Percentiles rank a stretch among this genome's conserved stretches.
phyloP scores from a whole-genome alignment of 305 asterid genomes.

The Fraxinus platypoda region DNA sequence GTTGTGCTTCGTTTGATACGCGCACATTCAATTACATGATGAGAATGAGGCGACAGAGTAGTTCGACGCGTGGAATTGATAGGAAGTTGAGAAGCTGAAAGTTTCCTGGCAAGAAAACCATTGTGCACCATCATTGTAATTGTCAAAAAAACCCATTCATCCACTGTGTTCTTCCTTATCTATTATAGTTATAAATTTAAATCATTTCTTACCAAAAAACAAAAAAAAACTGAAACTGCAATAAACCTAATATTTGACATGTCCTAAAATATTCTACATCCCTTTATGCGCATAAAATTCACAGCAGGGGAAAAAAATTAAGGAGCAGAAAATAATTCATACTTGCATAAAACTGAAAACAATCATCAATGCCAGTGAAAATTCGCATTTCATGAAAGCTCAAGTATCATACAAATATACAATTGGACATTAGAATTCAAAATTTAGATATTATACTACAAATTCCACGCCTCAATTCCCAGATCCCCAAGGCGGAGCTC shows the following conservation, averaged over 20 bases:
- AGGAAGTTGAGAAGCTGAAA: conserved; percentile 38
- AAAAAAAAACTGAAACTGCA: background rate
- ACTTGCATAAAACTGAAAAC: background rate
- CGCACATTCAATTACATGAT: conserved; percentile 32
- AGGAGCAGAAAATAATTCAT: background rate
- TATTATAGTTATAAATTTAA: background rate
- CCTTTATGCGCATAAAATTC: background rate
- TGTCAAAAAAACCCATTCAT: conserved; percentile 1
- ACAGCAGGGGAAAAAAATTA: background rate
- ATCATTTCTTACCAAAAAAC: background rate
- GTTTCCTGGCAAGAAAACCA: conserved; percentile 53
- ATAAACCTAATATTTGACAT: background rate
- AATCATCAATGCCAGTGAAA: conserved; percentile 2
- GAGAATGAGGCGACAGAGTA: conserved; percentile 19
- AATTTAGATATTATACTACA: background rate
- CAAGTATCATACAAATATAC: background rate
- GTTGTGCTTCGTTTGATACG: conserved; percentile 10
- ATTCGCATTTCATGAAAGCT: background rate
- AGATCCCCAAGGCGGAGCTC: background rate
- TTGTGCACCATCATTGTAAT: conserved; percentile 16
- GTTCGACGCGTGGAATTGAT: conserved; percentile 22
- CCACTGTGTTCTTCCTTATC: background rate
- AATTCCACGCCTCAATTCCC: conserved; percentile 4
- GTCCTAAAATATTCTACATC: background rate
- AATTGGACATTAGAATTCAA: conserved; percentile 4